A percentile compares a stretch with the other conserved stretches of the same genome.
These are phyloP conservation scores for Geranomyces michiganensis DNA, from an alignment of 192 early-diverging fungal species.

Conservation along the genomic window DNA sequence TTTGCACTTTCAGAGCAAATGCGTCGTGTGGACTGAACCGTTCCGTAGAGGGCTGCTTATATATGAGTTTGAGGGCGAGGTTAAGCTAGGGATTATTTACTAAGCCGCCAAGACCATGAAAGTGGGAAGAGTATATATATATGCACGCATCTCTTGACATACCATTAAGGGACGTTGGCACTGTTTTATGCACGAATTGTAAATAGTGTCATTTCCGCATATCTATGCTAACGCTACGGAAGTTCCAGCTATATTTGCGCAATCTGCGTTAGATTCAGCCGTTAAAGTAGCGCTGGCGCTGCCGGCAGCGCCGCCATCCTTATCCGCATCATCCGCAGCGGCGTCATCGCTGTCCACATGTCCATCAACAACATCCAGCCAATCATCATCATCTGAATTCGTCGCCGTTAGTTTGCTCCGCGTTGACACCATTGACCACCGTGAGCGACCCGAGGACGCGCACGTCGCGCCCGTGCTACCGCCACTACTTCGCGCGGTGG, in stretches of 20 bases:
- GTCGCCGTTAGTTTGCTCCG: not conserved
- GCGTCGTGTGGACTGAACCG: constrained; percentile 28
- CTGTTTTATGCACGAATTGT: too few relatives aligned
- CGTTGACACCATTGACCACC: not conserved
- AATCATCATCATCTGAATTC: constrained; percentile 5
- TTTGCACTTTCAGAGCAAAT: constrained; percentile 26
- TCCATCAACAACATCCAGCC: constrained; percentile 1
- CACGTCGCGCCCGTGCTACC: too few relatives aligned
- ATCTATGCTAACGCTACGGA: too few relatives aligned
- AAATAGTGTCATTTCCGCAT: too few relatives aligned
- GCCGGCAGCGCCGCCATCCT: too few relatives aligned
- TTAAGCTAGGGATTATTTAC: constrained; percentile 32
- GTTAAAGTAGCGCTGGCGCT: too few relatives aligned
- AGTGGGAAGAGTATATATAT: too few relatives aligned
- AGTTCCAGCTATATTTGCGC: too few relatives aligned
- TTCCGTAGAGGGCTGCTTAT: constrained; percentile 24
- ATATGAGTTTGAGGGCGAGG: constrained; percentile 8
- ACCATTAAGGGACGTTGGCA: too few relatives aligned
- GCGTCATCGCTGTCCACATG: not conserved
- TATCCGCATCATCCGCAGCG: not conserved
- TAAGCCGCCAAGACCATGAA: not conserved
- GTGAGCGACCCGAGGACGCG: not conserved
- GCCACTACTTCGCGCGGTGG: not conserved
- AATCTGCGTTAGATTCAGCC: too few relatives aligned
- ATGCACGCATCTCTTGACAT: too few relatives aligned